phyloP scores from a whole-genome alignment of 2,329 filamentous ascomycete species.

The Emergomyces pasteurianus region DNA sequence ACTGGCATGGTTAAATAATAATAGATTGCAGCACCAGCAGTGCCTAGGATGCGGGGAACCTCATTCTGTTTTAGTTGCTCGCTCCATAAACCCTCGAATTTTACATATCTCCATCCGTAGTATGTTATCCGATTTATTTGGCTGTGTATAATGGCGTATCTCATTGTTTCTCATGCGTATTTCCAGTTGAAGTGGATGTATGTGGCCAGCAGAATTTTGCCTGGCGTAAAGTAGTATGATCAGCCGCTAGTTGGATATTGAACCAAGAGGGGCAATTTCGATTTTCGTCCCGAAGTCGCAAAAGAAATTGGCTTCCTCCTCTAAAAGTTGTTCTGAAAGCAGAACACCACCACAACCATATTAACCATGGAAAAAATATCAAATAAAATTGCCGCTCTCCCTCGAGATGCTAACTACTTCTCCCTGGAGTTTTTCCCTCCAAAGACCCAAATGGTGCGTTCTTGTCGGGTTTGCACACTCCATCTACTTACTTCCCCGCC shows the following conservation, averaged over 20 bases:
- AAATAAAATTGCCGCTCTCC: slow-evolving; percentile 85
- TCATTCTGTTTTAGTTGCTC: no score
- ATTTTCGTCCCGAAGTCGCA: neutral
- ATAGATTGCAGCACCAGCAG: neutral
- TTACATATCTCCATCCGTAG: no score
- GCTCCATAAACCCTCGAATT: no score
- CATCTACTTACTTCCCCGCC: slow-evolving; percentile 1
- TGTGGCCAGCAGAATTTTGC: neutral
- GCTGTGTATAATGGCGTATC: neutral
- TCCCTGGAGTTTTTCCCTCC: slow-evolving; percentile 99
- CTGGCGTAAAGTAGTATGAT: neutral
- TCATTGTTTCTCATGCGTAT: neutral
- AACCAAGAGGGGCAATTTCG: neutral
- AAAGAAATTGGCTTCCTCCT: neutral
- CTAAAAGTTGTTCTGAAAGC: neutral
- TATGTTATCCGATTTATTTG: neutral
- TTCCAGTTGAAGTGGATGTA: neutral
- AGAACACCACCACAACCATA: neutral
- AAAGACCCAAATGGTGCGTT: slow-evolving; percentile 69
- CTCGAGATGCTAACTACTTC: slow-evolving; percentile 72
- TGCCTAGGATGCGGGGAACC: no score
- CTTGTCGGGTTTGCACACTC: slow-evolving; percentile 12
- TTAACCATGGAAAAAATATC: slow-evolving; percentile 60
- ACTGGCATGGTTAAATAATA: neutral
- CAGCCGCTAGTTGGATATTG: neutral